Base-by-base conservation (phyloP, 1,284 basidiomycete genomes). In the Leccinum glutinopallens region DNA sequence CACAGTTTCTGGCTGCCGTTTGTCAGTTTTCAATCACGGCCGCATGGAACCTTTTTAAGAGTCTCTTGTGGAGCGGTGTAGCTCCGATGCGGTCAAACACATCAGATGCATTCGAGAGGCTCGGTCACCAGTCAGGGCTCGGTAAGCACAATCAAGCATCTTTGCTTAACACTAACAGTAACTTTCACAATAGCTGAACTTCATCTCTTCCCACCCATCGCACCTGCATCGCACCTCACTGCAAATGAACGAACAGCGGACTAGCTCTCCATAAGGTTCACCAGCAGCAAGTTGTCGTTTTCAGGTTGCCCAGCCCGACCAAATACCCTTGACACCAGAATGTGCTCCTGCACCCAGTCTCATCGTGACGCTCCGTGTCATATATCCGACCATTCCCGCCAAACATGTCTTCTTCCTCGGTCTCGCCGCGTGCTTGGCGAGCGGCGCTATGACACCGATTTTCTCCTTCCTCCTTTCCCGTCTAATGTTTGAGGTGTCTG, bases 381-480 rank as follows among this genome's bases (percentile, higher is more conserved):
- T 29, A 29, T 29, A 29, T 29, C 25, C 25, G 25, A 29, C 25
- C 25, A 29, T 29, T 29, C 25, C 25, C 32, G 32, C 32, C 32
- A 32, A 32, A 32, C 32, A 29, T 29, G 25, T 29, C 25, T 29
- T 29, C 25, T 29, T 29, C 25, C 25, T 29, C 25, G 25, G 25
- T 29, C 25, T 29, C 25, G 25, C 25, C 25, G 25, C 25, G 25
- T 29, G 25, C 25, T 29, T 29, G 25, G 25, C 25, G 25, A 29
- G 25, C 4, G 25, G 25, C 4, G 25, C 25, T 29, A 87, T 92
- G 80, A 97, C 94, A 0, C 97, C 97, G 0, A 70, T 97, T 55
- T 99, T 98, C 82, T 96, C 96, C 0, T 94, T 85, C 80, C 84
- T 95, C 68, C 88, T 98, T 66, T 92, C 94, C 12, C 85, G 86